A percentile compares a stretch with the other conserved stretches of the same genome.
These are phyloP conservation scores for Suillus placidus DNA, from an alignment of 768 basidiomycete genomes.

Conservation along the genomic window DNA sequence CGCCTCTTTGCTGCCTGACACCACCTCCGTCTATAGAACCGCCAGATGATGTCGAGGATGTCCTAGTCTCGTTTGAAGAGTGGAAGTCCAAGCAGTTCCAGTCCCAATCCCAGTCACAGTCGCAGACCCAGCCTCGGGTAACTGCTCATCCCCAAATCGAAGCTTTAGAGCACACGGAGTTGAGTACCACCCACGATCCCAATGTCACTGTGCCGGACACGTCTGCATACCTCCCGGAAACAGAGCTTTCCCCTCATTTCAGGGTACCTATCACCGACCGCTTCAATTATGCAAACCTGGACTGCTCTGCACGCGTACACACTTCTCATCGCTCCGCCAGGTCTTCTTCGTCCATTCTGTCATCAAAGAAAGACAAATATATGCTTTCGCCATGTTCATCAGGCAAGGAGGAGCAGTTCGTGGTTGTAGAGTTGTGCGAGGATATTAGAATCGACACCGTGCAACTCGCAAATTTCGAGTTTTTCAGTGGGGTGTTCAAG, in stretches of 20 bases:
- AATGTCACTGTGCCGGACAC: constrained; percentile 19
- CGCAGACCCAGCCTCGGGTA: constrained; percentile 28
- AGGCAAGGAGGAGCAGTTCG: constrained; percentile 60
- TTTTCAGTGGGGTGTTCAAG: constrained; percentile 95
- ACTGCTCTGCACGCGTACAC: constrained; percentile 94
- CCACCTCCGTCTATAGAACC: constrained; percentile 42
- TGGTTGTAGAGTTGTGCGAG: constrained; percentile 96
- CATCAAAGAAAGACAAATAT: constrained; percentile 89
- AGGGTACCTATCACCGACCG: constrained; percentile 79
- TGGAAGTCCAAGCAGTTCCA: constrained; percentile 77
- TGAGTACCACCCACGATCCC: constrained; percentile 14
- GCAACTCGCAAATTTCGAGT: constrained; percentile 96
- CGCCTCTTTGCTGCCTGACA: constrained; percentile 70
- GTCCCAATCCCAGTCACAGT: constrained; percentile 33
- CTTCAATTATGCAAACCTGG: constrained; percentile 92
- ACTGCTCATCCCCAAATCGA: constrained; percentile 18
- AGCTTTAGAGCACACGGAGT: constrained; percentile 4
- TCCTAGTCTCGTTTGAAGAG: constrained; percentile 82
- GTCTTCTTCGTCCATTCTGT: constrained; percentile 80
- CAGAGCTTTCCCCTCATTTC: constrained; percentile 56
- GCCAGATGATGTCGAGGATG: constrained; percentile 53
- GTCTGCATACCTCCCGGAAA: constrained; percentile 19
- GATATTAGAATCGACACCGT: constrained; percentile 97
- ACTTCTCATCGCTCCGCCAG: constrained; percentile 79
- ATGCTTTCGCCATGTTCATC: constrained; percentile 91